Conservation (phyloP, 2,329 filamentous ascomycete genomes). For the Diatrype stigma region DNA sequence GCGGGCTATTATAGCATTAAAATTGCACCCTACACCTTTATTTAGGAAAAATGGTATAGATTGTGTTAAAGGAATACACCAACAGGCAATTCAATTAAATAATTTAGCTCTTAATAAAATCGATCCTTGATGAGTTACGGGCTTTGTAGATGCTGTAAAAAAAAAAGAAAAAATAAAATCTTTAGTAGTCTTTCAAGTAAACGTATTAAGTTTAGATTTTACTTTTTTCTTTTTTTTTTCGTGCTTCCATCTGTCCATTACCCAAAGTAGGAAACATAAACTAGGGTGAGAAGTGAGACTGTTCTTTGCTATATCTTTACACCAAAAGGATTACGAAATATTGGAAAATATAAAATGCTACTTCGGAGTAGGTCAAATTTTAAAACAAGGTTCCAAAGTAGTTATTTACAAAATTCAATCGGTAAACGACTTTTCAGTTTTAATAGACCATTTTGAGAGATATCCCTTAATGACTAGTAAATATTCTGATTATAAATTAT, state of each 20-base stretch:
- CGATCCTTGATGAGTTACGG: not conserved
- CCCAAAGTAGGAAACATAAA: not conserved
- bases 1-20: too few relatives aligned
- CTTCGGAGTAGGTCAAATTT: not conserved
- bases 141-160: not conserved
- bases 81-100: too few relatives aligned
- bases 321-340: not conserved
- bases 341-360: not conserved
- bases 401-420: not conserved
- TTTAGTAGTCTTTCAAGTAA: too few relatives aligned
- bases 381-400: not conserved
- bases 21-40: too few relatives aligned
- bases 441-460: not conserved
- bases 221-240: too few relatives aligned
- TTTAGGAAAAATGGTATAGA: too few relatives aligned
- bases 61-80: too few relatives aligned
- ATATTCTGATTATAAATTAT: not conserved
- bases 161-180: too few relatives aligned
- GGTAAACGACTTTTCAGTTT: not conserved
- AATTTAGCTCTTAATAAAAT: too few relatives aligned
- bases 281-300: not conserved
- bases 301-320: not conserved
- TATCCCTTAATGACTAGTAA: not conserved
- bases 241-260: not conserved
- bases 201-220: too few relatives aligned